phyloP scores from a whole-genome alignment of 2,329 filamentous ascomycete species.

The Geoglossum cookeanum region DNA sequence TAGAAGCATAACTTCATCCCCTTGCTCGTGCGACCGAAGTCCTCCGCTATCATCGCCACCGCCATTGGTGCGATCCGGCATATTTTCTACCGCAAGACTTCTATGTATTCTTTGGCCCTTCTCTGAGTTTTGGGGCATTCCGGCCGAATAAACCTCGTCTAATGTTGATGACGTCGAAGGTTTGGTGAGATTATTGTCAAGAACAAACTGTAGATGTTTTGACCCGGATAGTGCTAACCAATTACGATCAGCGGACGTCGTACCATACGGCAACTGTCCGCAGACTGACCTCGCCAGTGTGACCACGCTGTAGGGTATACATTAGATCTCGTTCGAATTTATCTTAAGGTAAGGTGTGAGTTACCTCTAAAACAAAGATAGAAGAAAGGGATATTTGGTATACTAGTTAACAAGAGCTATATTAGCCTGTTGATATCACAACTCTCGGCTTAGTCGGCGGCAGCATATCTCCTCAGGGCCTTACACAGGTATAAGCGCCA shows the following conservation, averaged over 20 bases:
- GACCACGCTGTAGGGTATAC: constrained; percentile 44
- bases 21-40: constrained; percentile 8
- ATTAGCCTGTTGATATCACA: not conserved
- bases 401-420: constrained; percentile 26
- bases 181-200: constrained; percentile 51
- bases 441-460: not conserved
- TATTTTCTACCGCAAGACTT: constrained; percentile 15
- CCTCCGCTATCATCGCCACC: constrained; percentile 14
- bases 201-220: constrained; percentile 64
- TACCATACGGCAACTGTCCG: constrained; percentile 2
- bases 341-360: not conserved
- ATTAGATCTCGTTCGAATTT: constrained; percentile 4
- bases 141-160: constrained; percentile 51
- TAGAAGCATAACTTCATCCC: constrained; percentile 26
- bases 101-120: constrained; percentile 17
- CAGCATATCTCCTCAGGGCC: constrained; percentile 17
- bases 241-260: constrained; percentile 9
- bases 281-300: constrained; percentile 49
- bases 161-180: constrained; percentile 47
- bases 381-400: constrained; percentile 93
- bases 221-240: constrained; percentile 56
- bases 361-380: constrained; percentile 61
- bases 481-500: constrained; percentile 73
- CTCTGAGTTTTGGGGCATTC: constrained; percentile 8
- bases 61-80: constrained; percentile 22